These are phyloP conservation scores for Ceratocystiopsis sp. DNA, from an alignment of 2,329 filamentous ascomycete species.

Conservation along the genomic window DNA sequence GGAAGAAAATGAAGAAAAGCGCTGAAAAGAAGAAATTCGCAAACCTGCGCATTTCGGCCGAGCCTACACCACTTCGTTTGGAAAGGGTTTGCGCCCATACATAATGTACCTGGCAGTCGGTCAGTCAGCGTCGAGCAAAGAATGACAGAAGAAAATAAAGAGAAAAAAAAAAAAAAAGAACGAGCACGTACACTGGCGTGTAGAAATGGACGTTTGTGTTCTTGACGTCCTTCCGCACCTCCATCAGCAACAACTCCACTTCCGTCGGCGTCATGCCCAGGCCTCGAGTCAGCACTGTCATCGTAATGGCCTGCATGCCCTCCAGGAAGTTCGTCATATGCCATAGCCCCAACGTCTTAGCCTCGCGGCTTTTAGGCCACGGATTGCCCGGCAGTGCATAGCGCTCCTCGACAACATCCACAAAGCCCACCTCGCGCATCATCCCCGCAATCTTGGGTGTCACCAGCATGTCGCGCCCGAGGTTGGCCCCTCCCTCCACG, in stretches of 20 bases:
- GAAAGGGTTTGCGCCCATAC: constrained; percentile 9
- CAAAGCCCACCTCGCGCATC: constrained; percentile 15
- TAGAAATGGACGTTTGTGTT: constrained; percentile 11
- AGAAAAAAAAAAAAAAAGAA: neutral
- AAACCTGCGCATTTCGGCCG: neutral
- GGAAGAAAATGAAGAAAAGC: neutral
- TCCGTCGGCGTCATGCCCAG: constrained; percentile 13
- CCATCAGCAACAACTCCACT: constrained; percentile 12
- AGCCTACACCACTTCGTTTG: neutral
- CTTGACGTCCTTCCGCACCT: constrained; percentile 10
- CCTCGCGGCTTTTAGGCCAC: constrained; percentile 14
- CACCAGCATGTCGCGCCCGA: constrained; percentile 17
- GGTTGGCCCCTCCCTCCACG: constrained; percentile 12
- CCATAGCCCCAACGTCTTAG: constrained; percentile 15
- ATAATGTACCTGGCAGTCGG: constrained; percentile 8
- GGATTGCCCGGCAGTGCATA: constrained; percentile 14
- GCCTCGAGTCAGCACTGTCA: constrained; percentile 12
- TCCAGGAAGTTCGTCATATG: constrained; percentile 15
- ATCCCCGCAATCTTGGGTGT: constrained; percentile 13
- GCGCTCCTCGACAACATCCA: constrained; percentile 15
- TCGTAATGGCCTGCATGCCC: constrained; percentile 14
- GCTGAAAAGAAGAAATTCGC: neutral
- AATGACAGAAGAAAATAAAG: neutral
- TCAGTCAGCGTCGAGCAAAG: neutral
- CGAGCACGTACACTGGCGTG: constrained; percentile 8